A percentile compares a stretch with the other conserved stretches of the same genome.
Evolutionary conservation across 106 monocot species (phyloP).

Genomic region (Dendrobium huoshanense): DNA sequence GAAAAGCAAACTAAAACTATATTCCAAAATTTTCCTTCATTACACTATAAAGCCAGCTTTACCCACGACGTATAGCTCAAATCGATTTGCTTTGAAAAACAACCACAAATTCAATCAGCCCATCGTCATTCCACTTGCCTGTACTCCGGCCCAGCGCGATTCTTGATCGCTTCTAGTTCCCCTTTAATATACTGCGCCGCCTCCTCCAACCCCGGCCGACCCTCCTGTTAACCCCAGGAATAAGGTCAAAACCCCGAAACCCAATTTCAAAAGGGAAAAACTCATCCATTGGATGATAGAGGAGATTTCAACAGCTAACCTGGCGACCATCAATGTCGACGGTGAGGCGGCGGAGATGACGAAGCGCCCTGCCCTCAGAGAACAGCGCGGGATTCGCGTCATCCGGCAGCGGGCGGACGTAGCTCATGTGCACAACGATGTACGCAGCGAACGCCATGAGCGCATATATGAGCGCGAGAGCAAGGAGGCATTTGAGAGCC

Average conservation of each 20-base stretch:
- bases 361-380: conserved; percentile 81
- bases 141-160: conserved; percentile 56
- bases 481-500: conserved; percentile 49
- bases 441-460: conserved; percentile 50
- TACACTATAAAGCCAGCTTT: neutral
- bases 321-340: conserved; percentile 80
- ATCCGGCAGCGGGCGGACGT: conserved; percentile 56
- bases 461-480: conserved; percentile 45
- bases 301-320: conserved; percentile 24
- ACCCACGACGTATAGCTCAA: neutral
- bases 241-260: neutral
- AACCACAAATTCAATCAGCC: neutral
- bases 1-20: neutral
- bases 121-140: conserved; percentile 22
- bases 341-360: conserved; percentile 78
- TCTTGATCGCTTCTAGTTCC: conserved; percentile 54
- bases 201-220: conserved; percentile 67
- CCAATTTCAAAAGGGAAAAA: neutral
- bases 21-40: neutral
- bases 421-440: conserved; percentile 51
- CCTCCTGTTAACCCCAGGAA: conserved; percentile 39
- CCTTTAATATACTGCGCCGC: conserved; percentile 77
- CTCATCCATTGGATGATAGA: neutral
- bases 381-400: conserved; percentile 64
- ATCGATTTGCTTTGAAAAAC: neutral